phyloP scores from a whole-genome alignment of 1,139 yeast genomes.

The Diutina ranongensis region DNA sequence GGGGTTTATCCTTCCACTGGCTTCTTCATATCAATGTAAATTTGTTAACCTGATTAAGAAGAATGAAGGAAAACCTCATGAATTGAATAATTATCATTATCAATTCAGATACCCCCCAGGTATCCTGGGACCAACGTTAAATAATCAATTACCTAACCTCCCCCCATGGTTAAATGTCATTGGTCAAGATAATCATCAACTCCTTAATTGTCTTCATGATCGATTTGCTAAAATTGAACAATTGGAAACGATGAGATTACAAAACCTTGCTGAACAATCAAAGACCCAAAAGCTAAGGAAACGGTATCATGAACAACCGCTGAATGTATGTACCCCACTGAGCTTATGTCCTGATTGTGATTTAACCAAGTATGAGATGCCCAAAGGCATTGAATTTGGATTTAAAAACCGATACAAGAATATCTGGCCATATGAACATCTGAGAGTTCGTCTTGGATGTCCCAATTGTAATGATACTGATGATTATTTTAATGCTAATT shows the following conservation, averaged over 20 bases:
- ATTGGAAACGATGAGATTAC: background rate
- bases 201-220: background rate
- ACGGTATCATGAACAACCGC: background rate
- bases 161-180: background rate
- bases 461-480: slow-evolving; percentile 8
- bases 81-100: background rate
- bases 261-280: background rate
- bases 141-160: background rate
- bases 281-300: background rate
- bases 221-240: background rate
- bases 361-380: slow-evolving; percentile 16
- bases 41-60: slow-evolving; percentile 3
- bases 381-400: slow-evolving; percentile 12
- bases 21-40: background rate
- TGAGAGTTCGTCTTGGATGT: slow-evolving; percentile 10
- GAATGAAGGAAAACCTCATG: background rate
- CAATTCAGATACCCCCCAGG: background rate
- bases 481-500: slow-evolving; percentile 13
- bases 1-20: slow-evolving; percentile 5
- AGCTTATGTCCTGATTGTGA: slow-evolving; percentile 35
- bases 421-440: slow-evolving; percentile 14
- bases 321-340: slow-evolving; percentile 18
- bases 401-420: slow-evolving; percentile 13
- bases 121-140: background rate
- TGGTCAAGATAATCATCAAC: background rate